Percentiles rank a stretch among this genome's conserved stretches.
Evolutionary conservation across 371 early-diverging fungal genomes (phyloP).

Genomic region (Rhizopus microsporus): DNA sequence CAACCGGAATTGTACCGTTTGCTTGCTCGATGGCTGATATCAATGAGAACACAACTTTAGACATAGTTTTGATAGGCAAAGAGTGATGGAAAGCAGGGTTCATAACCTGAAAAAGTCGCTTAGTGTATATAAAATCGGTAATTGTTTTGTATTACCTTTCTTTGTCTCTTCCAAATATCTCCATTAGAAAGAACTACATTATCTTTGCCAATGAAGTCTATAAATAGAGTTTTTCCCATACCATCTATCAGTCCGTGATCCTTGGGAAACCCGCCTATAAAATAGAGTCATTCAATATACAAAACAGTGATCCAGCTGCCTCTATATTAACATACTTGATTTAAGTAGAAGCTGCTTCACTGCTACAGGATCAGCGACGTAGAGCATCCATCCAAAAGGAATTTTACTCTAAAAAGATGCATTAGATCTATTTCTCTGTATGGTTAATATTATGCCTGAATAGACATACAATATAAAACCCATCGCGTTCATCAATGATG

Average conservation of each 20-base stretch:
- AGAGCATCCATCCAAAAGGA: constrained; percentile 28
- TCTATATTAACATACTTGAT: constrained; percentile 20
- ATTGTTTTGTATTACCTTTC: neutral
- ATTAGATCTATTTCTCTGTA: neutral
- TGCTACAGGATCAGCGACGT: constrained; percentile 23
- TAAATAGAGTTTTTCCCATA: constrained; percentile 6
- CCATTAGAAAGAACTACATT: neutral
- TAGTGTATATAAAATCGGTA: neutral
- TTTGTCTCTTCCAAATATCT: constrained; percentile 2
- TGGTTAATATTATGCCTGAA: too few species aligned
- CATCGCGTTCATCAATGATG: neutral
- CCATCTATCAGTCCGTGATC: constrained; percentile 1
- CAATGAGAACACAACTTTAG: constrained; percentile 13
- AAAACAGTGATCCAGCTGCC: neutral
- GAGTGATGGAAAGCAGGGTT: constrained; percentile 43
- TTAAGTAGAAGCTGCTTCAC: constrained; percentile 25
- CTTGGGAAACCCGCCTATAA: constrained; percentile 8
- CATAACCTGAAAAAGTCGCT: constrained; percentile 22
- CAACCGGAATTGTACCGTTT: constrained; percentile 5
- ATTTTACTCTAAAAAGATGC: constrained; percentile 12
- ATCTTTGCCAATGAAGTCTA: constrained; percentile 1
- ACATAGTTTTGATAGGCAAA: constrained; percentile 36
- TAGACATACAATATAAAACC: constrained; percentile 9
- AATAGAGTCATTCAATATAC: neutral
- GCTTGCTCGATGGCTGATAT: constrained; percentile 27